Conservation (phyloP, 2,329 filamentous ascomycete species). For the Escovopsis weberi region DNA sequence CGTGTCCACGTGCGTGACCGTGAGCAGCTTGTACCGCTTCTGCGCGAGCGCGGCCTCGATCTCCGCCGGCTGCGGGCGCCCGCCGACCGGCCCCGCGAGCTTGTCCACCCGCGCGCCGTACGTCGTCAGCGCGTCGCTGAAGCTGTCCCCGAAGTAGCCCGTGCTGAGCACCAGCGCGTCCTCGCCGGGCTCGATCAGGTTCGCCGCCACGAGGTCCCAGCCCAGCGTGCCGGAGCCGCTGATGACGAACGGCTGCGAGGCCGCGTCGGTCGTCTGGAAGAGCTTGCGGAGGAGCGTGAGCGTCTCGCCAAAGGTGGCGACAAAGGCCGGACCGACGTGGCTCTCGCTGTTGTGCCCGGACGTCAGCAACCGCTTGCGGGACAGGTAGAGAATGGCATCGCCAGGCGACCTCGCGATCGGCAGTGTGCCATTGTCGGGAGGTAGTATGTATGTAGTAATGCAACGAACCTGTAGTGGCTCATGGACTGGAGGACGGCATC, state of each 20-base stretch:
- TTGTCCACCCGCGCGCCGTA: slow-evolving; percentile 88
- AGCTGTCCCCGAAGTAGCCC: slow-evolving; percentile 93
- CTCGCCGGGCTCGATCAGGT: slow-evolving; percentile 79
- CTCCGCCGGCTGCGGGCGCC: slow-evolving; percentile 71
- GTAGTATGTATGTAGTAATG: no score
- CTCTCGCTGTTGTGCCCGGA: slow-evolving; percentile 51
- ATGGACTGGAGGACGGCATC: slow-evolving; percentile 92
- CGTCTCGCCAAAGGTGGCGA: slow-evolving; percentile 81
- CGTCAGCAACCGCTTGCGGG: no score
- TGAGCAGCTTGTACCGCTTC: slow-evolving; percentile 89
- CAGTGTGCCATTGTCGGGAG: no score
- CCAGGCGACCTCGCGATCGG: no score
- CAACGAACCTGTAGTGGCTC: slow-evolving; percentile 70
- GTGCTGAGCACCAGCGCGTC: slow-evolving; percentile 87
- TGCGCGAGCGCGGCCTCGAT: slow-evolving; percentile 78
- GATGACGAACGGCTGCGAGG: slow-evolving; percentile 82
- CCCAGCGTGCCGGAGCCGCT: slow-evolving; percentile 90
- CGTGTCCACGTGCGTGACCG: slow-evolving; percentile 93
- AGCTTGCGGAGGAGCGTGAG: slow-evolving; percentile 79
- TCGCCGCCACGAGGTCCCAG: slow-evolving; percentile 93
- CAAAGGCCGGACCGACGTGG: slow-evolving; percentile 81
- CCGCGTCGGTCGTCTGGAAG: slow-evolving; percentile 74
- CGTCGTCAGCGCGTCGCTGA: slow-evolving; percentile 79
- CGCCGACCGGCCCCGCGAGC: slow-evolving; percentile 77
- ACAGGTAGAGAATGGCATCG: no score